A percentile compares a stretch with the other conserved stretches of the same genome.
Evolutionary conservation across 306 rosid species (phyloP).

Genomic region (Cotoneaster glaucophyllus): DNA sequence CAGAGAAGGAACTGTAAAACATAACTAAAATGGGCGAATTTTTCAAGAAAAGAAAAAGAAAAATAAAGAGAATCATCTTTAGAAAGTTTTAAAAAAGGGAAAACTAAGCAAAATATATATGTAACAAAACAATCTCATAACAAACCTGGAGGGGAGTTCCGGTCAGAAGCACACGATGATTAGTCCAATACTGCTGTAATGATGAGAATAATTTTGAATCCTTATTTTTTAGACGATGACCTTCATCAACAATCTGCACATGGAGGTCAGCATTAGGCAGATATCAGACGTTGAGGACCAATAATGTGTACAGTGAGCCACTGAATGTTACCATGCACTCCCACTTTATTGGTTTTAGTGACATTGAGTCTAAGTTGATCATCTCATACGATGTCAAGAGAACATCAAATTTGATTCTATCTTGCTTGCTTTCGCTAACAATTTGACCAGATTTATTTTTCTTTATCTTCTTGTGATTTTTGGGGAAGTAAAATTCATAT

Average conservation of each 20-base stretch:
- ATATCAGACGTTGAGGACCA: conserved; percentile 12
- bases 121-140: conserved; percentile 19
- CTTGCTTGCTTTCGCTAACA: conserved; percentile 79
- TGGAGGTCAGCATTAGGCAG: conserved; percentile 20
- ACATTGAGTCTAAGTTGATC: conserved; percentile 74
- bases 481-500: conserved; percentile 85
- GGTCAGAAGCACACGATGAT: conserved; percentile 88
- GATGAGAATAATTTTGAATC: conserved; percentile 96
- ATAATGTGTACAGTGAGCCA: conserved; percentile 6
- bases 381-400: conserved; percentile 96
- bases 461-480: conserved; percentile 77
- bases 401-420: conserved; percentile 93
- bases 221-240: conserved; percentile 96
- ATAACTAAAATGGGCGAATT: background rate
- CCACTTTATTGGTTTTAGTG: conserved; percentile 87
- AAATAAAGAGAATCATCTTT: background rate
- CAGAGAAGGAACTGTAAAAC: background rate
- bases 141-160: conserved; percentile 99
- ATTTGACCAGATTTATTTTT: conserved; percentile 75
- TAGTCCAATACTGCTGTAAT: conserved; percentile 69
- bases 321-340: conserved; percentile 70
- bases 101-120: conserved; percentile 8
- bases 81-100: background rate
- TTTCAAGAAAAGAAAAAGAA: background rate
- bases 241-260: conserved; percentile 91